Percentiles rank a stretch among this genome's conserved stretches.
These are phyloP conservation scores for Huiozyma sinensis DNA, from an alignment of 805 yeast genomes.

Conservation along the genomic window DNA sequence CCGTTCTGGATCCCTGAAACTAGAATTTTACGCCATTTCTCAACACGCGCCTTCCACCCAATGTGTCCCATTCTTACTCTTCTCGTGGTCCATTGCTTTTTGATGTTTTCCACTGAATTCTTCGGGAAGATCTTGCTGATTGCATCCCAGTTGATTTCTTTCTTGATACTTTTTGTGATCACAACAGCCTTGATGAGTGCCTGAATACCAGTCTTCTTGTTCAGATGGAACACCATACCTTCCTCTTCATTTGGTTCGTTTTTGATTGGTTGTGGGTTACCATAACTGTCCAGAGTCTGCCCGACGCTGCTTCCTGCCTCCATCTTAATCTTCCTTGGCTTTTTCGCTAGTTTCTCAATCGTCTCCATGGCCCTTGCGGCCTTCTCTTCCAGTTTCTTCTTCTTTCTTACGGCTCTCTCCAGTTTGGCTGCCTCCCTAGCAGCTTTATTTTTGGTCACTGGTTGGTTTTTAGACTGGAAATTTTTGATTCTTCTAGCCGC, in stretches of 20 bases:
- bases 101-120: slow-evolving; percentile 35
- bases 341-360: not conserved
- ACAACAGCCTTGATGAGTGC: slow-evolving; percentile 53
- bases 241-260: not conserved
- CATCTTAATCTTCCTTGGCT: slow-evolving; percentile 1
- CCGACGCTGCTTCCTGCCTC: not conserved
- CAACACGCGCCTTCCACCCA: slow-evolving; percentile 43
- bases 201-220: slow-evolving; percentile 38
- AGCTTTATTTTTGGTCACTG: not conserved
- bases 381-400: slow-evolving; percentile 1
- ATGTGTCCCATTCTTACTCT: slow-evolving; percentile 49
- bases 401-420: not conserved
- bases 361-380: not conserved
- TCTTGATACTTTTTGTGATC: slow-evolving; percentile 51
- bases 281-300: no score
- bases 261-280: not conserved
- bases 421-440: not conserved
- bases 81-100: slow-evolving; percentile 53
- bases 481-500: slow-evolving; percentile 25
- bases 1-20: slow-evolving; percentile 49
- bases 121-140: slow-evolving; percentile 40
- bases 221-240: slow-evolving; percentile 13
- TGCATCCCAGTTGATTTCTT: slow-evolving; percentile 55
- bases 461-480: slow-evolving; percentile 13
- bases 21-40: slow-evolving; percentile 59